These are phyloP conservation scores for Penicillium flavigenum DNA, from an alignment of 495 filamentous ascomycete species.

Conservation along the genomic window DNA sequence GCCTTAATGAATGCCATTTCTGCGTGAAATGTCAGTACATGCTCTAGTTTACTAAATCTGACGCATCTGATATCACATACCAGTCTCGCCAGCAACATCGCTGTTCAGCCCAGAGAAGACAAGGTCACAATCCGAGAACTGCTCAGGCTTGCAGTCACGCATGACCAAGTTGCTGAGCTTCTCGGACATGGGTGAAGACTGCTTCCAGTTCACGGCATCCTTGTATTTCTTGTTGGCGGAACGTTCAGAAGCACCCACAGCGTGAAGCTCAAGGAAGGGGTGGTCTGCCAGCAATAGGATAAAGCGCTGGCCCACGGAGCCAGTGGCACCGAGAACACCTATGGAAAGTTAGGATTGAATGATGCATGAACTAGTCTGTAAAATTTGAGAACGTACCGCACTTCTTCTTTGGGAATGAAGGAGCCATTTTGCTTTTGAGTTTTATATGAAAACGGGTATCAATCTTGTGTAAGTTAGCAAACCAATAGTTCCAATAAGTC, in stretches of 20 bases:
- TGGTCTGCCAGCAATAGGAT: slow-evolving; percentile 79
- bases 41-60: neutral
- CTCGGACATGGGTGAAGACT: slow-evolving; percentile 68
- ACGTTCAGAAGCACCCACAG: slow-evolving; percentile 74
- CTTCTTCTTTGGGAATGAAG: slow-evolving; percentile 45
- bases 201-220: slow-evolving; percentile 84
- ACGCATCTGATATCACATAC: slow-evolving; percentile 37
- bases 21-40: slow-evolving; percentile 24
- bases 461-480: slow-evolving; percentile 18
- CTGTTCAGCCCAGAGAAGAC: slow-evolving; percentile 86
- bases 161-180: slow-evolving; percentile 67
- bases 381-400: slow-evolving; percentile 37
- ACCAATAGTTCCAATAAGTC: neutral
- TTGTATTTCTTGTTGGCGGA: slow-evolving; percentile 81
- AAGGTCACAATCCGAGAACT: slow-evolving; percentile 82
- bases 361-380: neutral
- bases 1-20: slow-evolving; percentile 79
- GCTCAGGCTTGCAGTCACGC: slow-evolving; percentile 68
- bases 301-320: slow-evolving; percentile 83
- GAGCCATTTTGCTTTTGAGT: slow-evolving; percentile 32
- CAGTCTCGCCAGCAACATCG: slow-evolving; percentile 77
- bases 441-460: slow-evolving; percentile 8
- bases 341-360: slow-evolving; percentile 19
- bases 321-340: slow-evolving; percentile 53
- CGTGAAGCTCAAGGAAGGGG: slow-evolving; percentile 71